Base-by-base conservation (phyloP, 176 grass and related monocot genomes). In the Carex kokanica region DNA sequence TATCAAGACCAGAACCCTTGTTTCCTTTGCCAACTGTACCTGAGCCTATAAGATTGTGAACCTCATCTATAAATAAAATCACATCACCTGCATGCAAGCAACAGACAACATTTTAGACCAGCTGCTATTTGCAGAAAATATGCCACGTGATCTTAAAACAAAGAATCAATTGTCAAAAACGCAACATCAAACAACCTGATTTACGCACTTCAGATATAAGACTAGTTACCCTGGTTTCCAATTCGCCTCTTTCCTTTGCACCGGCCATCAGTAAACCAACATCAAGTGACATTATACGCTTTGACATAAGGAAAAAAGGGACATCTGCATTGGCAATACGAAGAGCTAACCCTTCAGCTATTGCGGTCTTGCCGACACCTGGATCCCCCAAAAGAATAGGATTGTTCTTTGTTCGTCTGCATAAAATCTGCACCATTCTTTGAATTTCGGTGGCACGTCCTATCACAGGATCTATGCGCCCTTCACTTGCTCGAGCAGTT, bases 361-460 rank as follows among this genome's bases (percentile, higher is more conserved):
- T 95, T 57, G 96, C 96, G 7, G 96, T 99, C 83, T 99, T 93
- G 18, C 96, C 96, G 74, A 99, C 96, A 74, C 96, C 96, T 4
- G 96, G 89, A 66, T 99, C 96, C 56, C 96, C 93, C 89, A 95
- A 92, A 86, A 99, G 96, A 89, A 99, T 93, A 29, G 96, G 96
- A 84, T 99, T 99, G 81, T 95, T 95, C 91, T 99, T 99, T 45
- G 89, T 99, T 78, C 93, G 86, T 77, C 96, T 88, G 79, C 96
- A 95, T 87, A 99, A 58, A 82, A 99, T 99, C 83, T 99, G 93
- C 87, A 99, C 89, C 12, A 99, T 94, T 86, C 96, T 95, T 74
- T 99, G 87, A 62, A 98, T 88, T 88, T 98, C 91, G 6, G 64
- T 89, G 72, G 92, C 93, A 65, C 95, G 92, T 15, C 95, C 95